Percentiles rank a stretch among this genome's conserved stretches.
phyloP scores from a whole-genome alignment of 345 rosid species.

The Euphorbia pulcherrima region DNA sequence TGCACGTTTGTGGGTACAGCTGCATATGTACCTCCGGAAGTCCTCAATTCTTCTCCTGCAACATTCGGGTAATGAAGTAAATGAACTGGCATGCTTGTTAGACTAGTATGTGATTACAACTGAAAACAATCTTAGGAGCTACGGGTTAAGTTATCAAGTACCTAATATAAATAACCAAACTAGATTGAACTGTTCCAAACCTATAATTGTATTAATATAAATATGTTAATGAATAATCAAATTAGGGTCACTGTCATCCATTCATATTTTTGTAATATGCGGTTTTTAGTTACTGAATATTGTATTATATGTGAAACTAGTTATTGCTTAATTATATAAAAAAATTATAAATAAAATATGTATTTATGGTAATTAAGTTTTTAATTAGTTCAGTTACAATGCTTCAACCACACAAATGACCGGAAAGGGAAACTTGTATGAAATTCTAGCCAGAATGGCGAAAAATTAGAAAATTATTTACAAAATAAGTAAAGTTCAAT shows the following conservation, averaged over 20 bases:
- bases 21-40: conserved; percentile 98
- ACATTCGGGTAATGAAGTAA: conserved; percentile 72
- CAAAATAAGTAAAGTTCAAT: neutral
- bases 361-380: neutral
- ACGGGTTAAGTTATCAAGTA: neutral
- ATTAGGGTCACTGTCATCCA: too few species aligned
- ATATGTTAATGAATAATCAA: neutral
- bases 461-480: neutral
- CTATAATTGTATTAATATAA: neutral
- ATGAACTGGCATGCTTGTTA: neutral
- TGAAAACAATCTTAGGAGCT: conserved; percentile 2
- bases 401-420: neutral
- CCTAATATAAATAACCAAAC: neutral
- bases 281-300: too few species aligned
- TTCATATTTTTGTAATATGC: too few species aligned
- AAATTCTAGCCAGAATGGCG: neutral
- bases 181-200: neutral
- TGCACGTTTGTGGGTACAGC: conserved; percentile 98
- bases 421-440: neutral
- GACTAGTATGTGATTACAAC: neutral
- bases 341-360: neutral
- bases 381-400: neutral
- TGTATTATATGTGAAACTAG: too few species aligned
- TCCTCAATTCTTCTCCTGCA: conserved; percentile 95
- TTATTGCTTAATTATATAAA: too few species aligned